A percentile compares a stretch with the other conserved stretches of the same genome.
Conservation (phyloP, 2,329 filamentous ascomycete species). For the Aspergillus japonicus region DNA sequence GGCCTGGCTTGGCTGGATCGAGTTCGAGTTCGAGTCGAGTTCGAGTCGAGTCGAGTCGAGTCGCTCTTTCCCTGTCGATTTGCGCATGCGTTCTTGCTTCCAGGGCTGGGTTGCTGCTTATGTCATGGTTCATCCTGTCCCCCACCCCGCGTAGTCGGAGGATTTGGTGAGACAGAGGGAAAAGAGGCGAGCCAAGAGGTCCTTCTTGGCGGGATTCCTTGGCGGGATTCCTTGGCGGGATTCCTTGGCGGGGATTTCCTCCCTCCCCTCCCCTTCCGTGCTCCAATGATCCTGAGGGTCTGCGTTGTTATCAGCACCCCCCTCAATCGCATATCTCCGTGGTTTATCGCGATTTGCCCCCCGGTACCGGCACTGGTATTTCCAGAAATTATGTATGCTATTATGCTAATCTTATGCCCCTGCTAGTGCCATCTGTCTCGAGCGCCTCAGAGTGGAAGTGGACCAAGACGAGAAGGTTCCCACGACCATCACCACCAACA, state of each 20-base stretch:
- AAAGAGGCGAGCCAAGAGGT: too few relatives aligned
- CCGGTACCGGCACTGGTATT: background rate
- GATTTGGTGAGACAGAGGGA: background rate
- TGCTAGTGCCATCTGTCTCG: background rate
- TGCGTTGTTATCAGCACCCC: too few relatives aligned
- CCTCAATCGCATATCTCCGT: background rate
- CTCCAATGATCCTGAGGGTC: too few relatives aligned
- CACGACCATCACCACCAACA: background rate
- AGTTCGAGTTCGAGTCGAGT: too few relatives aligned
- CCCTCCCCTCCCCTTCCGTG: background rate
- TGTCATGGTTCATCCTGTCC: background rate
- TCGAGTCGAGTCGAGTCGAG: too few relatives aligned
- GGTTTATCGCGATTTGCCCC: background rate
- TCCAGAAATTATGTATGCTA: background rate
- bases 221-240: background rate
- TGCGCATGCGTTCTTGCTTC: background rate
- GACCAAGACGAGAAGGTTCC: background rate
- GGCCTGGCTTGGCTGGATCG: background rate
- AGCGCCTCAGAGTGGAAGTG: background rate
- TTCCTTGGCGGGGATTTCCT: background rate
- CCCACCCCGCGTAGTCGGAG: background rate
- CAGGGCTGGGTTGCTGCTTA: background rate
- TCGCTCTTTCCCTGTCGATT: too few relatives aligned
- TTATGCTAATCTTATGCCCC: background rate
- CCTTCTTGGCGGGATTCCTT: background rate